Conservation (phyloP, 495 filamentous ascomycete genomes). For the Cercophora newfieldiana region DNA sequence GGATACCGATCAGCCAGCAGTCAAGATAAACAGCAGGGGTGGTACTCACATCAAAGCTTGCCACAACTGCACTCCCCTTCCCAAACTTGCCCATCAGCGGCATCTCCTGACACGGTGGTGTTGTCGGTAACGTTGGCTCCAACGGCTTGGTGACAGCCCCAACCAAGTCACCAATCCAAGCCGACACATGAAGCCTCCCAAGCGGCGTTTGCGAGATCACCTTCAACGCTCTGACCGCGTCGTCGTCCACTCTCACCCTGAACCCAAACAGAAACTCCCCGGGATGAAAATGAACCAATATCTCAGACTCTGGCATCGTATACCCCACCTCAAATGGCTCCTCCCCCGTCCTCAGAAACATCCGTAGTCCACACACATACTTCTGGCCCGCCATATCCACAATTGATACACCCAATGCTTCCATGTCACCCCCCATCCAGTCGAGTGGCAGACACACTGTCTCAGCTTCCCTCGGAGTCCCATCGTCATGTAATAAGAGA, state of each 20-base stretch:
- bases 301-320: constrained; percentile 3
- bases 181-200: neutral
- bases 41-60: constrained; percentile 23
- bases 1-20: neutral
- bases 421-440: neutral
- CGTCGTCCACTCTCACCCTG: constrained; percentile 8
- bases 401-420: constrained; percentile 14
- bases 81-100: neutral
- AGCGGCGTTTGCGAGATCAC: constrained; percentile 1
- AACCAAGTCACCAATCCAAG: constrained; percentile 16
- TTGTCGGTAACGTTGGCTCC: neutral
- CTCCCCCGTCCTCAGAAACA: neutral
- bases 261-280: constrained; percentile 14
- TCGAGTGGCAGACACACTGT: constrained; percentile 15
- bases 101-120: neutral
- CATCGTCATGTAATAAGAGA: constrained; percentile 4
- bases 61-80: constrained; percentile 5
- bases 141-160: neutral
- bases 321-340: constrained; percentile 12
- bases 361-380: constrained; percentile 18
- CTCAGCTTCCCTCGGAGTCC: neutral
- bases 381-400: constrained; percentile 13
- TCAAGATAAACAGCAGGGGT: neutral
- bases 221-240: constrained; percentile 12
- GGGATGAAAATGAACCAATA: constrained; percentile 6